These are phyloP conservation scores for Neofusicoccum ribis DNA, from an alignment of 2,329 filamentous ascomycete genomes.

Conservation along the genomic window DNA sequence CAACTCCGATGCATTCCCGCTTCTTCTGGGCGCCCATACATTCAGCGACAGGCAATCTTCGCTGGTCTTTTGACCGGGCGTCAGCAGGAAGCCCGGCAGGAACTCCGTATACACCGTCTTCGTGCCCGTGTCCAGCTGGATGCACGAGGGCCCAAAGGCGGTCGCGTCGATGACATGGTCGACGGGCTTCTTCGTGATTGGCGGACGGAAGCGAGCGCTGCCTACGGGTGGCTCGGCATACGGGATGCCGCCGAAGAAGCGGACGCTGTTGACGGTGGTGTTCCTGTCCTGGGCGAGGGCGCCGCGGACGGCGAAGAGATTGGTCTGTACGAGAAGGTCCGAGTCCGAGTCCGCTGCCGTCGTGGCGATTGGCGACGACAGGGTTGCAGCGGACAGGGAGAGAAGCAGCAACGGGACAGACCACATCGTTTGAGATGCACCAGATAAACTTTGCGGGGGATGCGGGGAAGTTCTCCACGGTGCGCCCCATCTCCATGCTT, in stretches of 20 bases:
- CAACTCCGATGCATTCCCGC: slow-evolving; percentile 22
- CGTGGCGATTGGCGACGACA: neutral
- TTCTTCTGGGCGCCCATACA: slow-evolving; percentile 32
- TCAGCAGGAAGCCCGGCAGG: slow-evolving; percentile 26
- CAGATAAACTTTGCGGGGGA: too few species aligned
- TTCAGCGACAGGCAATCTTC: slow-evolving; percentile 36
- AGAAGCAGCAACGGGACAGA: neutral
- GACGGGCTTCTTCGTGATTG: slow-evolving; percentile 23
- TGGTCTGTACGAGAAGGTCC: slow-evolving; percentile 25
- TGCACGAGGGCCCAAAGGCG: slow-evolving; percentile 28
- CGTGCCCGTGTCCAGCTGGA: slow-evolving; percentile 25
- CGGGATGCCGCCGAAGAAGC: slow-evolving; percentile 19
- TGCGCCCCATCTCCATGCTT: too few species aligned
- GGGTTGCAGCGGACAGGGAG: neutral
- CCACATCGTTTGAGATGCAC: neutral
- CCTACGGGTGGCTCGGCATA: slow-evolving; percentile 18
- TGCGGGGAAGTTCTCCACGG: too few species aligned
- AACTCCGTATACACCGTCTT: slow-evolving; percentile 27
- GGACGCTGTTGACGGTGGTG: slow-evolving; percentile 23
- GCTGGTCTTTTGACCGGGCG: slow-evolving; percentile 25
- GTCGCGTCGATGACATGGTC: slow-evolving; percentile 24
- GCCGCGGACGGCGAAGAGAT: slow-evolving; percentile 25
- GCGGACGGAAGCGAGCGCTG: slow-evolving; percentile 20
- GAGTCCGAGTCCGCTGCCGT: neutral
- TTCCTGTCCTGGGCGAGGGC: slow-evolving; percentile 23